These are phyloP conservation scores for Periconia sp. DNA, from an alignment of 2,329 filamentous ascomycete species.

Conservation along the genomic window DNA sequence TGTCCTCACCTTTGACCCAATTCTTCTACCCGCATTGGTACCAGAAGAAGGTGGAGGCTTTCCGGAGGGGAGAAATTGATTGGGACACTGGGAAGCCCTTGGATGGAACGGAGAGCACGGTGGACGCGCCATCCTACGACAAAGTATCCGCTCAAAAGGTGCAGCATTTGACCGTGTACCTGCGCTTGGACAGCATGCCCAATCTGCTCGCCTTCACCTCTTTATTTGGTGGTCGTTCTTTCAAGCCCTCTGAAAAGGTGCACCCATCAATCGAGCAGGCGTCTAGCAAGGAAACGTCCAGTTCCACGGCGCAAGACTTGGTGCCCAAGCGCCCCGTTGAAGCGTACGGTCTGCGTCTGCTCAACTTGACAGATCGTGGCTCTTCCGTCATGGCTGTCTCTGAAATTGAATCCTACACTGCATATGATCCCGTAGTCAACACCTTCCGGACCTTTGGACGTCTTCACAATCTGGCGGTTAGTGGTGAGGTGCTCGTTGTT, in stretches of 20 bases:
- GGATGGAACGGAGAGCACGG: constrained; percentile 41
- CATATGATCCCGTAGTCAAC: constrained; percentile 79
- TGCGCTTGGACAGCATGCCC: constrained; percentile 82
- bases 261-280: constrained; percentile 41
- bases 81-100: constrained; percentile 67
- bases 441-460: constrained; percentile 87
- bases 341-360: constrained; percentile 80
- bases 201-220: constrained; percentile 81
- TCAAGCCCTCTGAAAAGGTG: constrained; percentile 41
- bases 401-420: constrained; percentile 70
- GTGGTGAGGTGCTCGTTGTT: constrained; percentile 77
- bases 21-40: constrained; percentile 77
- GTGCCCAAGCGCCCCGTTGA: constrained; percentile 57
- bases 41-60: constrained; percentile 70
- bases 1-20: constrained; percentile 75
- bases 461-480: constrained; percentile 79
- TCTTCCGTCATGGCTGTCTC: constrained; percentile 95
- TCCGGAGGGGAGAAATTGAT: constrained; percentile 85
- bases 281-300: constrained; percentile 25
- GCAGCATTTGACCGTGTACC: constrained; percentile 72
- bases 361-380: constrained; percentile 87
- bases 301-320: constrained; percentile 16
- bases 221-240: constrained; percentile 63
- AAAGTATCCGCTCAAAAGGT: constrained; percentile 57
- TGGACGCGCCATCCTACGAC: constrained; percentile 47